A percentile compares a stretch with the other conserved stretches of the same genome.
phyloP scores from a whole-genome alignment of 306 rosid genomes.

The Pterocarpus macrocarpus region DNA sequence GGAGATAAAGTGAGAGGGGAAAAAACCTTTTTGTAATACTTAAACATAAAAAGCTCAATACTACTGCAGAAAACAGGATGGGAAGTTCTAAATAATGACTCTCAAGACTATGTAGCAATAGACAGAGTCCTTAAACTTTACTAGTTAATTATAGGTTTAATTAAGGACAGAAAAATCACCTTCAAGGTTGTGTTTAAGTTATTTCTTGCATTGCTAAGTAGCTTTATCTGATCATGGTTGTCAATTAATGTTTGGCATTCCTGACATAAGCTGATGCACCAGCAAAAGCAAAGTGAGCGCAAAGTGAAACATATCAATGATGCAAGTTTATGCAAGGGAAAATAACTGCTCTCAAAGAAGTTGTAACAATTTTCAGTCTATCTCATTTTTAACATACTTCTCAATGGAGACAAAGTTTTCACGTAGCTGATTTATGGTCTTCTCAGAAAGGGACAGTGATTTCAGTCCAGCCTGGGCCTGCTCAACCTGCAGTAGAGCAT shows the following conservation, averaged over 20 bases:
- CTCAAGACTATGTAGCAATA: background rate
- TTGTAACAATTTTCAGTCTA: slow-evolving; percentile 32
- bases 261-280: slow-evolving; percentile 78
- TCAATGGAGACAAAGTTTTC: slow-evolving; percentile 90
- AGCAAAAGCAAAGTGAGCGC: slow-evolving; percentile 49
- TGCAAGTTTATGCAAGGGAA: slow-evolving; percentile 32
- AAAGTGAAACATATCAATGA: slow-evolving; percentile 34
- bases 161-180: slow-evolving; percentile 59
- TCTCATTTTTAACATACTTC: slow-evolving; percentile 69
- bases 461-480: slow-evolving; percentile 88
- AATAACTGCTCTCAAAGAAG: slow-evolving; percentile 30
- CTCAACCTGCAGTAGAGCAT: slow-evolving; percentile 78
- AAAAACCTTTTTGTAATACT: slow-evolving; percentile 21
- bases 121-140: slow-evolving; percentile 8
- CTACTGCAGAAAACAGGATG: slow-evolving; percentile 23
- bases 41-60: slow-evolving; percentile 20
- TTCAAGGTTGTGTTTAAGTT: slow-evolving; percentile 92
- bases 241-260: slow-evolving; percentile 97
- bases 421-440: slow-evolving; percentile 78
- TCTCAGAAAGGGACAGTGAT: slow-evolving; percentile 78
- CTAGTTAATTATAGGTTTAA: slow-evolving; percentile 4
- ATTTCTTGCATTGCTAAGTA: slow-evolving; percentile 97
- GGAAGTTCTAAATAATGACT: slow-evolving; percentile 34
- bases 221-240: slow-evolving; percentile 98
- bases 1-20: slow-evolving; percentile 28